Evolutionary conservation across 1,284 basidiomycete species (phyloP).

Genomic region (Porogramme epimiltina): DNA sequence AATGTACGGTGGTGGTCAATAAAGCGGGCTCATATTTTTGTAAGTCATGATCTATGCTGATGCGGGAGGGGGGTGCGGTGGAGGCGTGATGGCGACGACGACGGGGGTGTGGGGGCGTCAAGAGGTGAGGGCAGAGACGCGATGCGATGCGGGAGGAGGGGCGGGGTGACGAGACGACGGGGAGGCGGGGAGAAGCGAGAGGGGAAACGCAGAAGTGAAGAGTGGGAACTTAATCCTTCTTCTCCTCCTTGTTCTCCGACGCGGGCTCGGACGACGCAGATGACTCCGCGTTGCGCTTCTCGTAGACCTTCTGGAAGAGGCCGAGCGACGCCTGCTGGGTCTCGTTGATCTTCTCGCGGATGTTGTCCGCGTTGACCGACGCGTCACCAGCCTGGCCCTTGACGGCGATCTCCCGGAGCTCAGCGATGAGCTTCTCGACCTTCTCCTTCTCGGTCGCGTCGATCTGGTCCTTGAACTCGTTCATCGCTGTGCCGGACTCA

Average conservation of each 20-base stretch:
- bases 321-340: constrained; percentile 97
- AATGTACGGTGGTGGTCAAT: constrained; percentile 24
- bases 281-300: constrained; percentile 83
- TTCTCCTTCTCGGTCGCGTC: constrained; percentile 93
- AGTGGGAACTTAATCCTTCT: constrained; percentile 62
- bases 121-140: constrained; percentile 6
- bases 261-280: constrained; percentile 50
- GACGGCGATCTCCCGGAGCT: constrained; percentile 88
- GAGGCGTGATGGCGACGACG: constrained; percentile 6
- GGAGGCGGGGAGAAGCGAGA: background rate
- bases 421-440: constrained; percentile 83
- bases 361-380: constrained; percentile 80
- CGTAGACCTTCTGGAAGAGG: constrained; percentile 98
- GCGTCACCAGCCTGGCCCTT: constrained; percentile 91
- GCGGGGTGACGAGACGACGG: constrained; percentile 1
- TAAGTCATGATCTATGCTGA: constrained; percentile 23
- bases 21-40: constrained; percentile 31
- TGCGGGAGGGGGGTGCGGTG: constrained; percentile 3
- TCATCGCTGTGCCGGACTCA: constrained; percentile 63
- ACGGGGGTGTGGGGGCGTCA: no score
- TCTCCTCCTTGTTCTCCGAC: constrained; percentile 60
- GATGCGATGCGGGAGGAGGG: no score
- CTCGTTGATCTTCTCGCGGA: constrained; percentile 93
- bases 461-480: constrained; percentile 97
- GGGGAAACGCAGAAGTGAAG: constrained; percentile 7